Evolutionary conservation across 345 rosid genomes (phyloP).

Genomic region (Euphorbia peplus): DNA sequence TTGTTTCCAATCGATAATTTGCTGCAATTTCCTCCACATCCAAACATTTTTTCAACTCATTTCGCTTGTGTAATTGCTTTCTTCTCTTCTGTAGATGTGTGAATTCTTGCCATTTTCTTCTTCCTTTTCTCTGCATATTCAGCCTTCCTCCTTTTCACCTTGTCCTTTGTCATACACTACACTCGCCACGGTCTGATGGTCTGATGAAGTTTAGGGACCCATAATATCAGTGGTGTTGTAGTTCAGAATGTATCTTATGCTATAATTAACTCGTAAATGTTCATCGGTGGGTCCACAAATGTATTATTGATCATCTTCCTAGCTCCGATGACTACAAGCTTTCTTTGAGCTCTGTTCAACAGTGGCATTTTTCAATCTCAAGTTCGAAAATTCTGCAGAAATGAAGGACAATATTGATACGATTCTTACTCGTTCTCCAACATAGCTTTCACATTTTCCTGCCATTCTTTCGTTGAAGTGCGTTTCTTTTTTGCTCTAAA

Average conservation of each 20-base stretch:
- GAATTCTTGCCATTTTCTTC: constrained; percentile 55
- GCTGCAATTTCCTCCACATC: constrained; percentile 49
- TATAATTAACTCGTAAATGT: constrained; percentile 53
- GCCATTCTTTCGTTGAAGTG: constrained; percentile 78
- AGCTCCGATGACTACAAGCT: constrained; percentile 41
- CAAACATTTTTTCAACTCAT: constrained; percentile 34
- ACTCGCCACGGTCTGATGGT: too few species aligned
- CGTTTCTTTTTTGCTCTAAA: constrained; percentile 43
- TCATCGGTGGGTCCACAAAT: constrained; percentile 45
- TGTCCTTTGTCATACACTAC: constrained; percentile 38
- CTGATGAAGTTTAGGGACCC: too few species aligned
- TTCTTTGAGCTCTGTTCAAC: constrained; percentile 54
- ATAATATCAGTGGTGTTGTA: too few species aligned
- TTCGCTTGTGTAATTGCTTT: constrained; percentile 53
- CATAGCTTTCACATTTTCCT: constrained; percentile 79
- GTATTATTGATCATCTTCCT: constrained; percentile 71
- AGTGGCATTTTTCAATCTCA: neutral
- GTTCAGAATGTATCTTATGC: neutral
- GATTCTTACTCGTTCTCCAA: constrained; percentile 64
- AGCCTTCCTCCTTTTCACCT: constrained; percentile 53
- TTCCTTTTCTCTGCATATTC: constrained; percentile 50
- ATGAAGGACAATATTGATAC: too few species aligned
- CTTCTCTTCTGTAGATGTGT: constrained; percentile 60
- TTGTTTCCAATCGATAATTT: constrained; percentile 41
- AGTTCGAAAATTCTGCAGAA: too few species aligned